Evolutionary conservation across 148 eudicot genomes (phyloP).

Genomic region (Chenopodium album): DNA sequence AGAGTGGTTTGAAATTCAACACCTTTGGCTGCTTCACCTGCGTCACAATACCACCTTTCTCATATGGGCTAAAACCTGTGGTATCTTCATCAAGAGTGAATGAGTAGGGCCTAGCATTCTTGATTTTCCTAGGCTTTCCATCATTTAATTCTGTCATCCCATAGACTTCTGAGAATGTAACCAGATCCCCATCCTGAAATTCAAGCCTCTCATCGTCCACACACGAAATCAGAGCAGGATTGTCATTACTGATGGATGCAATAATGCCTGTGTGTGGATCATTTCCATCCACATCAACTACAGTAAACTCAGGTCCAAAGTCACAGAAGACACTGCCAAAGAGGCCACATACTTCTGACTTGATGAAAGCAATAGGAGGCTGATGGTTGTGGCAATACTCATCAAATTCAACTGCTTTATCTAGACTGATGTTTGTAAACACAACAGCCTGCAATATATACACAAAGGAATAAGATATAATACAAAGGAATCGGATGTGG

Average conservation of each 20-base stretch:
- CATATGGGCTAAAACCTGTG: constrained; percentile 49
- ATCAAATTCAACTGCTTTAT: constrained; percentile 58
- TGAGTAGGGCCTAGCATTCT: constrained; percentile 61
- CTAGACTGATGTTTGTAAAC: constrained; percentile 52
- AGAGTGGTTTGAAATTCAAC: constrained; percentile 56
- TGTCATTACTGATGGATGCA: constrained; percentile 66
- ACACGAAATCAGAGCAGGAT: constrained; percentile 61
- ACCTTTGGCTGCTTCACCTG: constrained; percentile 74
- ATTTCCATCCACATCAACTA: constrained; percentile 63
- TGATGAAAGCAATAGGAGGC: constrained; percentile 71
- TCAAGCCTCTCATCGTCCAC: constrained; percentile 81
- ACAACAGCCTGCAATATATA: constrained; percentile 51
- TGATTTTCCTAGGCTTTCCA: constrained; percentile 67
- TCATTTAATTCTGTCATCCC: constrained; percentile 78
- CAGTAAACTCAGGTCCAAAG: constrained; percentile 67
- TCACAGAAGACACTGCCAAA: constrained; percentile 72
- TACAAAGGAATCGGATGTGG: background rate
- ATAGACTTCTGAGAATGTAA: constrained; percentile 64
- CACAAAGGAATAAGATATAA: background rate
- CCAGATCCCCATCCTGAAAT: constrained; percentile 78
- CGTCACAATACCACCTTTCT: constrained; percentile 72
- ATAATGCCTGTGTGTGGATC: constrained; percentile 67
- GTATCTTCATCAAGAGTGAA: constrained; percentile 75
- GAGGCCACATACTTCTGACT: constrained; percentile 64
- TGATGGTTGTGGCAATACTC: constrained; percentile 62